Evolutionary conservation across 371 early-diverging fungal genomes (phyloP), one percentile per base, ranked within the genome.

Genomic region (Entomophthora muscae): DNA sequence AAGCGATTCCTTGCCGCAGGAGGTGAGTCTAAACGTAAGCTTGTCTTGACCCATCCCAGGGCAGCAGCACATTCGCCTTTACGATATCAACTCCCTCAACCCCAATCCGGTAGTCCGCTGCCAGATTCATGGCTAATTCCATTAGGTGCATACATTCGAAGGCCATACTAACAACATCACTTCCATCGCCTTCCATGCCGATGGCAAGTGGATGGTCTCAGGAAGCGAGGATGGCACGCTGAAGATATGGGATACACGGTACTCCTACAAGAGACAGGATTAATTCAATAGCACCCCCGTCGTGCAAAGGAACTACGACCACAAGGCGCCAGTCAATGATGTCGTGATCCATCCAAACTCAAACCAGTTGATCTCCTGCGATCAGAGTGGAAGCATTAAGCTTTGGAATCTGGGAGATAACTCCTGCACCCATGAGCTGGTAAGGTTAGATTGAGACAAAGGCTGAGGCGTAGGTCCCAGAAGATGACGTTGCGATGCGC

Each of bases 271-370:
- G 7, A 24, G 10, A 27, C 27, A 22, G 5, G 10, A 17, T n/a
- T 63, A 67, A 73, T 12, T 66, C 66, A 42, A 12, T 65, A 83
- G 85, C 65, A 84, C 84, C 26, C 87, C 89, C 0, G 83, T 82
- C 2, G 72, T 88, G 32, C 89, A 90, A 60, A 78, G 91, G 22
- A 86, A 89, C 65, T 88, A 93, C 70, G 83, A 90, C 63, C 89
- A 92, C 67, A 86, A 87, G 63, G 80, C 86, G 3, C 84, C 91
- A 5, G 91, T 97, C 61, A 94, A 89, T 65, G 95, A 95, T 71
- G 87, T 93, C 26, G 90, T 89, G 1, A 91, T 95, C 69, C 95
- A 95, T 73, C 95, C 98, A 0, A 80, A 95, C 68, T 93, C 93
- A 71, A 95, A 91, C 32, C 91, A 95, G 67, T 70, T 97, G 5